Conservation (phyloP, 306 rosid genomes). For the Lagenaria siceraria region DNA sequence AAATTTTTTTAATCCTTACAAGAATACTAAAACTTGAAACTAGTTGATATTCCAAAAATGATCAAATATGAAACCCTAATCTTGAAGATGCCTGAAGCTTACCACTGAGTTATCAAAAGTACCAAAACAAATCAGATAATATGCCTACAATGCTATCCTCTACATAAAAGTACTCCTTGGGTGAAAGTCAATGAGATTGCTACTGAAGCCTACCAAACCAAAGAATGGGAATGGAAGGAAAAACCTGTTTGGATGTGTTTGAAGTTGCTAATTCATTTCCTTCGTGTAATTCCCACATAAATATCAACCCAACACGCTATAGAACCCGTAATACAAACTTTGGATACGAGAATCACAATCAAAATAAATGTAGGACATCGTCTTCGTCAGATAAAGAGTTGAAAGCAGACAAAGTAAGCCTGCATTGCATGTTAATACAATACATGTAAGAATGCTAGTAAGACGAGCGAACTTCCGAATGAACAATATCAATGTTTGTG, state of each 20-base stretch:
- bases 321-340: neutral
- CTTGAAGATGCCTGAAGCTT: neutral
- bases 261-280: neutral
- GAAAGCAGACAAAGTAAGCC: slow-evolving; percentile 60
- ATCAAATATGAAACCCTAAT: neutral
- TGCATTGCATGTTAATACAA: slow-evolving; percentile 52
- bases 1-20: neutral
- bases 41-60: neutral
- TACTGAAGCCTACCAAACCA: neutral
- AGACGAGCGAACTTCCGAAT: neutral
- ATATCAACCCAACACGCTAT: neutral
- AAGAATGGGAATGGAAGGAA: neutral
- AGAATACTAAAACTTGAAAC: neutral
- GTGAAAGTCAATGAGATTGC: neutral
- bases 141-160: neutral
- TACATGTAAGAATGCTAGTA: neutral
- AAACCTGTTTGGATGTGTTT: neutral
- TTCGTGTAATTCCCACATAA: neutral
- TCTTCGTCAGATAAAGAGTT: slow-evolving; percentile 45
- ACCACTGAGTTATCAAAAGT: neutral
- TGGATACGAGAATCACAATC: slow-evolving; percentile 14
- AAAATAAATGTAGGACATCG: slow-evolving; percentile 32
- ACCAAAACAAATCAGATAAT: neutral
- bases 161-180: neutral
- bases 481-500: neutral